phyloP scores from a whole-genome alignment of 1,284 basidiomycete species.

The Papiliotrema flavescens region DNA sequence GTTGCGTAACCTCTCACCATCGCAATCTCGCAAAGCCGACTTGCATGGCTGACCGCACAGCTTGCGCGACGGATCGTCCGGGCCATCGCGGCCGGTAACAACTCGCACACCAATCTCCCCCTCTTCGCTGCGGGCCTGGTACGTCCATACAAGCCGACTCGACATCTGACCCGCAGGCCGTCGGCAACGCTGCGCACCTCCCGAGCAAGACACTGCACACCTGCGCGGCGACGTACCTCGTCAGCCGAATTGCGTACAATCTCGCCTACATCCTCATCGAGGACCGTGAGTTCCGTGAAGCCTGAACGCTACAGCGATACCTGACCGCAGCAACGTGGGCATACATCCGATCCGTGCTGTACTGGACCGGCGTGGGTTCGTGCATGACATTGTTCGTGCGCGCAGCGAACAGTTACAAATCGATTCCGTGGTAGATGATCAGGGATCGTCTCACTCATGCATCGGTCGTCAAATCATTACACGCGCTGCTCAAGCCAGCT shows the following conservation, averaged over 20 bases:
- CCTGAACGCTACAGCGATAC: no score
- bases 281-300: conserved; percentile 15
- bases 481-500: conserved; percentile 2
- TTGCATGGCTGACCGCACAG: not conserved
- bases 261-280: conserved; percentile 28
- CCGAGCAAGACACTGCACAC: conserved; percentile 10
- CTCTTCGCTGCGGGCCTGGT: conserved; percentile 25
- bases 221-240: conserved; percentile 14
- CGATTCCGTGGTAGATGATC: conserved; percentile 8
- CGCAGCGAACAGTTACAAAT: conserved; percentile 8
- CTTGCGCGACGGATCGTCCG: not conserved
- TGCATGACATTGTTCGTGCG: conserved; percentile 13
- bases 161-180: conserved; percentile 6
- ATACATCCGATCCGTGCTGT: conserved; percentile 6
- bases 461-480: no score
- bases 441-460: not conserved
- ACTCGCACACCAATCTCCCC: conserved; percentile 21
- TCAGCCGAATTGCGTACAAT: conserved; percentile 18
- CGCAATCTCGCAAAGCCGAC: conserved; percentile 1
- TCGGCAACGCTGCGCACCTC: conserved; percentile 25
- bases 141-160: not conserved
- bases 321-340: conserved; percentile 5
- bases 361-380: conserved; percentile 7
- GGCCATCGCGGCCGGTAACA: conserved; percentile 27
- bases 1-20: no score